Evolutionary conservation across 2,329 filamentous ascomycete species (phyloP).

Genomic region (Epicoccum nigrum): DNA sequence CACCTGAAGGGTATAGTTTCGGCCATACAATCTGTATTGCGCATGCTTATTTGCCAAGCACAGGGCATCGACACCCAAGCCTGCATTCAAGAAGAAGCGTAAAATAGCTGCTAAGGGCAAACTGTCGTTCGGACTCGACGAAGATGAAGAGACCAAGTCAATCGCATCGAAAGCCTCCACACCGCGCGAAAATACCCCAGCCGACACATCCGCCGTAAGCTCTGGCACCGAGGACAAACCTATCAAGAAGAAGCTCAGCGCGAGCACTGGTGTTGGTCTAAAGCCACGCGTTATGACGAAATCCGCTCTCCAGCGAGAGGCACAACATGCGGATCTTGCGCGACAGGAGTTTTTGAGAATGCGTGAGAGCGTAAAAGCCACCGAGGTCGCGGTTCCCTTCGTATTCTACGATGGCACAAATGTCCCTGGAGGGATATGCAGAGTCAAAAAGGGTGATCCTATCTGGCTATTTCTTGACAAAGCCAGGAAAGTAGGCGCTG

Average conservation of each 20-base stretch:
- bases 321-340: slow-evolving; percentile 74
- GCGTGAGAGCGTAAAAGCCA: slow-evolving; percentile 85
- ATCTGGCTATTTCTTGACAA: slow-evolving; percentile 93
- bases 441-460: slow-evolving; percentile 90
- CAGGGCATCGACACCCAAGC: slow-evolving; percentile 60
- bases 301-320: slow-evolving; percentile 77
- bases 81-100: slow-evolving; percentile 63
- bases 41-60: slow-evolving; percentile 61
- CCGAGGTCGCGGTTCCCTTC: slow-evolving; percentile 90
- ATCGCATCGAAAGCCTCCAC: slow-evolving; percentile 44
- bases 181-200: slow-evolving; percentile 47
- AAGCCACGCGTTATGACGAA: slow-evolving; percentile 78
- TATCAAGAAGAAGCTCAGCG: slow-evolving; percentile 59
- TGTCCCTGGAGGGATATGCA: slow-evolving; percentile 80
- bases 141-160: slow-evolving; percentile 65
- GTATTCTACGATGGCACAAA: slow-evolving; percentile 97
- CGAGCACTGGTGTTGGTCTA: slow-evolving; percentile 63
- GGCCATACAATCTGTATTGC: not conserved
- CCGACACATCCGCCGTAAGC: slow-evolving; percentile 44
- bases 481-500: slow-evolving; percentile 86
- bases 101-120: slow-evolving; percentile 62
- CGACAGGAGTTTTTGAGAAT: slow-evolving; percentile 80
- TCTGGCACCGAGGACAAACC: slow-evolving; percentile 40
- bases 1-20: slow-evolving; percentile 65
- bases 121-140: slow-evolving; percentile 73